Base-by-base conservation (phyloP, 176 grass and related monocot species). In the Oryza punctata region DNA sequence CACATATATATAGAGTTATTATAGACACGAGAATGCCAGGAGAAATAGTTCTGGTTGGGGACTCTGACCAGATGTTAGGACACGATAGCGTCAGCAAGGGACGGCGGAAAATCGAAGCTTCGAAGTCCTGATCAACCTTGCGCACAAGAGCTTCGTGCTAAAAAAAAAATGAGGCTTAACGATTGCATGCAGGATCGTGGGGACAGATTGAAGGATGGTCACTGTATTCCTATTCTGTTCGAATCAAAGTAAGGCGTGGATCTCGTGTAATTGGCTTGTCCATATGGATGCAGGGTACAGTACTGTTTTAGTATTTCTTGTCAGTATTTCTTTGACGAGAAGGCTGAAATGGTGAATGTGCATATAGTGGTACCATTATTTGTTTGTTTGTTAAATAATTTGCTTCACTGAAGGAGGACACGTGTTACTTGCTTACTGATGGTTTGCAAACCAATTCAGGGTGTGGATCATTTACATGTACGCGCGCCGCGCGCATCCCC, bases 1-100 rank as follows among this genome's bases (percentile, higher is more conserved):
- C 33, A 29, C 6, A 35, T 35, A 72, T 82, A 86, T 77, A 88
- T 38, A 38, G 37, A 38, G 33, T 35, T 44, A 25, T 40, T n/a
- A n/a, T n/a, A 2, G 5, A 4, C 7, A 29, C 21, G 21, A 18
- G n/a, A 59, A 25, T 1, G 66, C 30, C 30, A 50, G 45, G 7
- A 70, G 28, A 52, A 49, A 5, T 25, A 4, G 19, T 65, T 83
- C 49, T 18, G 10, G 59, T 28, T 38, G 81, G 57, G n/a, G 75
- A 26, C 6, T 26, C 70, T 57, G n/a, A 23, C 54, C 28, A 35
- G 23, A 65, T 63, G 50, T 85, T 81, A 81, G 87, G 87, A 32
- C 65, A 70, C 40, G 54, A 28, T 82, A 19, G 40, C 29, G 46
- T 47, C 33, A 44, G 69, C 29, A 23, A 18, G 70, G 28, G 12